phyloP scores from a whole-genome alignment of 129 eudicot species.

The Flaveria linearis region DNA sequence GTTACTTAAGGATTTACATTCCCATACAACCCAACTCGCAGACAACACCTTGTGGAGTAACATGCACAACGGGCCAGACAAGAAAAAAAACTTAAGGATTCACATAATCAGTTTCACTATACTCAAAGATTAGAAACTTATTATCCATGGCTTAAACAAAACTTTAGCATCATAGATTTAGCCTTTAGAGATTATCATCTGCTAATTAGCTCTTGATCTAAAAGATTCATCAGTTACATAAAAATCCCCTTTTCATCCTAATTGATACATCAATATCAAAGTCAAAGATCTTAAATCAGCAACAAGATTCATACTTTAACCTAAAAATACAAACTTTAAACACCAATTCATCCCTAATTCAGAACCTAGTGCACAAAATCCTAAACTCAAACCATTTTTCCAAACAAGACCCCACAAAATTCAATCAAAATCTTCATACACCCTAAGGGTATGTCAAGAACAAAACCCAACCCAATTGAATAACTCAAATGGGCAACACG shows the following conservation, averaged over 20 bases:
- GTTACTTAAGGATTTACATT: too few species aligned
- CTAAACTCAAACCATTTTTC: background rate
- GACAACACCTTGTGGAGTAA: background rate
- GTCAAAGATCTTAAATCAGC: background rate
- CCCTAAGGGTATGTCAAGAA: background rate
- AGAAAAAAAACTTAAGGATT: background rate
- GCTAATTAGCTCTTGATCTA: background rate
- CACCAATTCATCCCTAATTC: background rate
- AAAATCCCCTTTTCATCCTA: background rate
- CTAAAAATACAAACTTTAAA: slow-evolving; percentile 3
- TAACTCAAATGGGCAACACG: background rate
- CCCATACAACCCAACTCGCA: too few species aligned
- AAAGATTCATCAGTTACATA: background rate
- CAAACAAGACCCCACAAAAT: background rate
- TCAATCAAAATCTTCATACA: background rate
- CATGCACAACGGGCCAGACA: background rate
- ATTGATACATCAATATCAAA: too few species aligned
- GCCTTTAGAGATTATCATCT: background rate
- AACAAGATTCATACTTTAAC: background rate
- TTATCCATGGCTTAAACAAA: background rate
- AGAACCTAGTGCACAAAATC: background rate
- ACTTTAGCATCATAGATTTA: background rate
- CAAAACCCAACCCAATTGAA: background rate
- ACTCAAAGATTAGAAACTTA: background rate
- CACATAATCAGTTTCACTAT: background rate